Evolutionary conservation across 2,329 filamentous ascomycete genomes (phyloP), one percentile per base, ranked within the genome.

Genomic region (Ophiocordyceps australis): DNA sequence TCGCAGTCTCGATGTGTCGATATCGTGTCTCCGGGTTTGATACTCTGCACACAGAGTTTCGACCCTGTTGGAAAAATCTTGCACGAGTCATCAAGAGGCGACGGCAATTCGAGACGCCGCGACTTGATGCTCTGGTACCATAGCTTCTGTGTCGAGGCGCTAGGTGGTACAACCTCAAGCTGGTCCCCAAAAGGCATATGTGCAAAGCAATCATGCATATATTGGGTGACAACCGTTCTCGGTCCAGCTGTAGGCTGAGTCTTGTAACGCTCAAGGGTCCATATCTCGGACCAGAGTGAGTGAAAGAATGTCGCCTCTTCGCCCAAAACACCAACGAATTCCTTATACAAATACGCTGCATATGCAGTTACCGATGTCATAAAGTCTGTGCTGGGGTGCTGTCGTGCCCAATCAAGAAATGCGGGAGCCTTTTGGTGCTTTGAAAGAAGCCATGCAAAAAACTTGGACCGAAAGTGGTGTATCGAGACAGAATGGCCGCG

Each of bases 161-260:
- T 43, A 2, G 48, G 36, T 1, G 49, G 33, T 1, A 52, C 36
- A 1, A 36, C 31, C 27, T 58, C 47, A 5, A 81, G 50, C 3
- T 62, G 49, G 3, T 54, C 41, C 1, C 56, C 65, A 36, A 74
- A 77, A 5, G 62, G 62, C 42, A 81, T 60, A 13, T 73, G 49
- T 4, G 56, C 52, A 34, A 89, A 89, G 28, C 65, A 65, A 4
- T 65, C 40, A 31, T 68, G 62, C 0, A 77, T 64, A 29, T 75
- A 79, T 0, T 73, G 66, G 0, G 81, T 86, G 0, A 85, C 74
- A 0, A 79, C 48, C 0, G 80, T 86, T 4, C 42, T 41, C 0
- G 42, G 32, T 12, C 28, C 17, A 4, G 23, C 19, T 7, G 6
- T 24, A 7, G 35, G 22, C 20, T 43, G 39, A 4, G 41, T 40